Base-by-base conservation (phyloP, 331 rosid genomes). In the Saraca asoca region DNA sequence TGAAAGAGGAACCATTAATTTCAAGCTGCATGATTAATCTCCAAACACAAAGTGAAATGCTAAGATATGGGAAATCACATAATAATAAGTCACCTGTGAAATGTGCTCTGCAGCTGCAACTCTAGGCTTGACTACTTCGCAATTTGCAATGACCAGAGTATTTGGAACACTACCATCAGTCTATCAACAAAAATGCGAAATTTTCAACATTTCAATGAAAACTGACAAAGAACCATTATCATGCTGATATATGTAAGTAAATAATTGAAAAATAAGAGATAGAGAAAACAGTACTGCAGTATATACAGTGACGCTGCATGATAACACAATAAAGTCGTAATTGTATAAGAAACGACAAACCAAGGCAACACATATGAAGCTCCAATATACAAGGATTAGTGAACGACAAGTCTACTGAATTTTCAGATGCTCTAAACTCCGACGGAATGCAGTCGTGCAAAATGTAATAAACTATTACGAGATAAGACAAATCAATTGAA, bases 101-200 rank as follows among this genome's bases (percentile, higher is more conserved):
- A 94, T 94, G 73, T 94, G 97, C 79, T 94, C 99, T 0, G 99
- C 99, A 20, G 99, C 99, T 5, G 99, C 99, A 79, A 94, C 99
- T 82, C 99, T 94, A 7, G 91, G 87, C 68, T 88, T 94, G 68
- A 94, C 99, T 67, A 94, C 95, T 81, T 94, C 99, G 58, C 99
- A 94, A 63, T 94, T 90, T 4, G 99, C 99, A 62, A 94, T 94
- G 62, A 94, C 99, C 79, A 94, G 81, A 7, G 99, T 94, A 76
- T 94, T 94, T 34, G 99, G 99, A 66, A 94, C 99, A 18, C 96
- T 94, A 0, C 99, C 99, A 78, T 94, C 99, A 52, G 99, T 94
- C 99, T 94, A 71, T 14, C 9, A 63, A 73, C 50, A 44, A 59
- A 71, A 54, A 13, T 5, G 7, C 46, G 31, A 46, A 10, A 59